Base-by-base conservation (phyloP, 2,329 filamentous ascomycete species). In the Lasiodiplodia gonubiensis region DNA sequence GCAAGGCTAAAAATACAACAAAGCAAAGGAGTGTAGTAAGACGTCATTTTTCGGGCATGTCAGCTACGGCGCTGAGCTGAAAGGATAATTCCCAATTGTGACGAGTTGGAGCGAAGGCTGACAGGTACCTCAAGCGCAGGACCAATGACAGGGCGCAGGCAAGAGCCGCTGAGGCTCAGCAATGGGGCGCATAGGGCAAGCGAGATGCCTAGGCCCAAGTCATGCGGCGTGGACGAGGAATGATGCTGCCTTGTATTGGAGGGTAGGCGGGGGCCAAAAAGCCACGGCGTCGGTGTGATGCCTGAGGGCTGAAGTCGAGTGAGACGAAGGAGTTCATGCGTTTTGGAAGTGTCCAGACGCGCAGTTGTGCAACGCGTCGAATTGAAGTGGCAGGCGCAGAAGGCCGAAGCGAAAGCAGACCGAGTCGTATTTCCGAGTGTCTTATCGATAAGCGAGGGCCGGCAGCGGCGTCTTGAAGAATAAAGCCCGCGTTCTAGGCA, bases 111-210 rank as follows among this genome's bases (percentile, higher is more conserved):
- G 53, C 30, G 53, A n/a, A 14, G 11, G 53, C 53, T 55, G 53
- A 39, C 53, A 55, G 53, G 30, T 10, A 12, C 14, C 14, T 18
- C 51, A 54, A 27, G 27, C 25, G 10, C 21, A 14, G 16, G n/a
- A 18, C 55, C 55, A 59, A 46, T 59, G 14, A 27, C 12, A 59
- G 12, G 35, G 10, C n/a, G 21, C 12, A 46, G 2, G 8, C 14
- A 42, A 46, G 55, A 59, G 55, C 21, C 37, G 35, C 37, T 46
- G 55, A 59, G 23, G 55, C 55, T 59, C 55, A 59, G 55, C 55
- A 30, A 18, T 4, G 53, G 23, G 33, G 30, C 30, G 16, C 53
- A 37, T 55, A 30, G 53, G 30, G 35, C 35, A 59, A 37, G 55
- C 55, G 55, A 57, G 30, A 23, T 11, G 51, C 7, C 23, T 30